Evolutionary conservation across 2,329 filamentous ascomycete genomes (phyloP), one percentile per base, ranked within the genome.

Genomic region (Ophiostoma novo-ulmi): DNA sequence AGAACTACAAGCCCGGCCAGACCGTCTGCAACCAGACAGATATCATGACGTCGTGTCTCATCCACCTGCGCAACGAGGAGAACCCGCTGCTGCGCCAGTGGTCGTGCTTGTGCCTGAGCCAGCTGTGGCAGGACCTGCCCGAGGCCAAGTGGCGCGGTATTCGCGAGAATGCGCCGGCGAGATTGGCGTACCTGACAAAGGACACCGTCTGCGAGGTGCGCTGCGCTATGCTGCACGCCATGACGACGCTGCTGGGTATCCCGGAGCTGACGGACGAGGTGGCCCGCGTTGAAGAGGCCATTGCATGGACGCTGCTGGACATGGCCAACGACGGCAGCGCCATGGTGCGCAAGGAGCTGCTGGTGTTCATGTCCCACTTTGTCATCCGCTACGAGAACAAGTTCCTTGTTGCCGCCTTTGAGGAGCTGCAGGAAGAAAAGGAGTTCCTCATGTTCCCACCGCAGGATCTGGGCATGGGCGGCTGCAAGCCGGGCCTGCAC

Each of bases 121-220:
- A 97, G 82, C 84, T 99, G 31, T 98, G 94, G 94, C 87, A 90
- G 74, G 91, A 96, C 76, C 91, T 94, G 69, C 89, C 93, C 1
- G 93, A 97, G 77, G 94, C 94, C 0, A 98, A 98, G 78, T 98
- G 94, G 92, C 88, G 91, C 75, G 95, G 93, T n/a, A 97, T 98
- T 72, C 86, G 92, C 66, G 93, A 93, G 77, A 90, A 91, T 74
- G 95, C 94, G 1, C 93, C 94, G 70, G 85, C 90, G 68, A 91
- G 93, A 76, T 84, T 99, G 2, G 91, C 92, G 67, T 88, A 89
- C 72, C 85, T 97, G 48, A 90, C 91, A 70, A 90, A 92, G 71
- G 95, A 99, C 76, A 89, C 90, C 4, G 93, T 93, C 66, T 93
- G 93, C 41, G 95, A 99, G 81, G 95, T 99, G 35, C 88, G 95